Evolutionary conservation across 352 stramenopile genomes (phyloP).

Genomic region (Phytophthora citricola): DNA sequence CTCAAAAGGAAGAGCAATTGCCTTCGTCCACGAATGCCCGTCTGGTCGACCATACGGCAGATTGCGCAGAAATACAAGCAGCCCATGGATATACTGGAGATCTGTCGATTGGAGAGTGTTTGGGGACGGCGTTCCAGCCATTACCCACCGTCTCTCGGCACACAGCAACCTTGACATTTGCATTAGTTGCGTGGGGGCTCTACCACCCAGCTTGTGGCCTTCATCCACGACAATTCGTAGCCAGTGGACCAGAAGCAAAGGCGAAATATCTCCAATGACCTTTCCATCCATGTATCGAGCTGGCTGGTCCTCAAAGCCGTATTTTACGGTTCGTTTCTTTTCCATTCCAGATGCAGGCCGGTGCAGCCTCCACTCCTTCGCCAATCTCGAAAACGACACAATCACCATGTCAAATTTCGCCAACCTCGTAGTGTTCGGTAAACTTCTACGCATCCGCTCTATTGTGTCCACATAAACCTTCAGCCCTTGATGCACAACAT

Average conservation of each 20-base stretch:
- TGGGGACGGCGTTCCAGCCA: constrained; percentile 96
- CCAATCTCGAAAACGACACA: constrained; percentile 66
- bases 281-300: constrained; percentile 58
- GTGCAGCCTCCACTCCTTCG: constrained; percentile 64
- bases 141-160: constrained; percentile 92
- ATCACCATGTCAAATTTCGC: constrained; percentile 72
- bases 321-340: constrained; percentile 42
- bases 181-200: constrained; percentile 64
- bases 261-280: constrained; percentile 47
- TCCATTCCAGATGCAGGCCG: constrained; percentile 59
- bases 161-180: constrained; percentile 85
- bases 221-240: constrained; percentile 95
- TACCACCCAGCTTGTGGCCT: constrained; percentile 91
- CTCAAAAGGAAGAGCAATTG: constrained; percentile 77
- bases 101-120: constrained; percentile 83
- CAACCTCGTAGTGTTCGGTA: constrained; percentile 46
- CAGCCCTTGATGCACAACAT: constrained; percentile 37
- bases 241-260: constrained; percentile 66
- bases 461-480: constrained; percentile 47
- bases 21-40: constrained; percentile 69
- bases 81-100: constrained; percentile 87
- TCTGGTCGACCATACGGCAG: constrained; percentile 75
- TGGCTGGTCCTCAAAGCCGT: constrained; percentile 59
- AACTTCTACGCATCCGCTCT: constrained; percentile 16
- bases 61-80: constrained; percentile 92